These are phyloP conservation scores for Jatropha podagrica DNA, from an alignment of 441 rosid genomes.

Conservation along the genomic window DNA sequence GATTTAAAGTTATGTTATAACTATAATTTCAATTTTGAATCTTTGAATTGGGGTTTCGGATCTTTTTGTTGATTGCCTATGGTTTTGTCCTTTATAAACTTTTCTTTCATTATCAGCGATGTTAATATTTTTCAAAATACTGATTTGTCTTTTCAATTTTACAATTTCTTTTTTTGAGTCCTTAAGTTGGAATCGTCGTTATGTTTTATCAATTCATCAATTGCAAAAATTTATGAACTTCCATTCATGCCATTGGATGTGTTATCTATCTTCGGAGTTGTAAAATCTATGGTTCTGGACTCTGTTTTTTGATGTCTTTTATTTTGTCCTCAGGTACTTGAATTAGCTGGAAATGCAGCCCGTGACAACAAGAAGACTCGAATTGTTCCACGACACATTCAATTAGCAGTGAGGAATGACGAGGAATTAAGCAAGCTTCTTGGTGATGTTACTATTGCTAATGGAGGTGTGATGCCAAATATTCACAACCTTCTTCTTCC, in stretches of 20 bases:
- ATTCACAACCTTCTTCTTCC: conserved; percentile 91
- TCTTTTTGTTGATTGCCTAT: too few relatives aligned
- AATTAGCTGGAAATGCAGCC: conserved; percentile 92
- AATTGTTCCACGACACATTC: conserved; percentile 91
- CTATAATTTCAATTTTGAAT: neutral
- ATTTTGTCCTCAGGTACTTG: conserved; percentile 58
- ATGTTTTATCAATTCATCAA: too few relatives aligned
- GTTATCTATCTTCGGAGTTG: too few relatives aligned
- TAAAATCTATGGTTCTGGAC: neutral
- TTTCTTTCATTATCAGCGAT: too few relatives aligned
- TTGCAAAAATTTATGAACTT: too few relatives aligned
- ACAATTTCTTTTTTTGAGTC: too few relatives aligned
- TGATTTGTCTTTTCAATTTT: too few relatives aligned
- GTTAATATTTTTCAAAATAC: too few relatives aligned
- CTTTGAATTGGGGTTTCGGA: neutral
- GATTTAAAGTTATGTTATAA: neutral
- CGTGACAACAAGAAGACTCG: conserved; percentile 91
- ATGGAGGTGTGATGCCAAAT: conserved; percentile 97
- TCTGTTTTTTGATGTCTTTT: neutral
- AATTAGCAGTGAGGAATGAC: conserved; percentile 85
- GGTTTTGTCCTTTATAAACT: too few relatives aligned
- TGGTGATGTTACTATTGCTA: conserved; percentile 89
- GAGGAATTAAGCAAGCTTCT: conserved; percentile 93
- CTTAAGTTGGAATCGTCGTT: too few relatives aligned
- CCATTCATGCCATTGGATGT: too few relatives aligned